A percentile compares a stretch with the other conserved stretches of the same genome.
Conservation (phyloP, 805 yeast genomes). For the Candida hispaniensis region DNA sequence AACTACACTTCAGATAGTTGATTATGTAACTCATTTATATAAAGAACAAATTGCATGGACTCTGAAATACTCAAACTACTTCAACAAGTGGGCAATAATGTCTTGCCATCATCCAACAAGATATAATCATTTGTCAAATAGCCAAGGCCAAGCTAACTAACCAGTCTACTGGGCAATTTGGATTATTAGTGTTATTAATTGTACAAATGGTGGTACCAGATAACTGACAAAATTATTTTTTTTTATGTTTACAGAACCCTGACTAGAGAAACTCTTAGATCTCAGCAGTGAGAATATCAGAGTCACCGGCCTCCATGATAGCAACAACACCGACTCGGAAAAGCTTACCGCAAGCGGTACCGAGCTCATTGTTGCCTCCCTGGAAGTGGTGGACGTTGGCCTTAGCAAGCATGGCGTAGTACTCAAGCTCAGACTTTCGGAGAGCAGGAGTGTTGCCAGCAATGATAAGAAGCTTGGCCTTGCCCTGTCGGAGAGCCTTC, state of each 20-base stretch:
- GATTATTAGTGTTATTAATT: too few relatives aligned
- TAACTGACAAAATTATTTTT: too few relatives aligned
- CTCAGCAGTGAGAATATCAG: conserved; percentile 67
- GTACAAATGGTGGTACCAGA: too few relatives aligned
- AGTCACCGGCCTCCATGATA: conserved; percentile 98
- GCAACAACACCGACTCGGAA: conserved; percentile 99
- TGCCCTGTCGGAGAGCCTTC: conserved; percentile 97
- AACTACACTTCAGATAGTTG: too few relatives aligned
- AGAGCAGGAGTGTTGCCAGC: conserved; percentile 99
- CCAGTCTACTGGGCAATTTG: neutral
- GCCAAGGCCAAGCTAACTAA: neutral
- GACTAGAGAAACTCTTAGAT: conserved; percentile 1
- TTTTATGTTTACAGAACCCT: neutral
- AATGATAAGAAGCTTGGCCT: conserved; percentile 95
- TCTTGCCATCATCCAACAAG: too few relatives aligned
- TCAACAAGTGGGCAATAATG: too few relatives aligned
- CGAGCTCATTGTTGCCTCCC: conserved; percentile 99
- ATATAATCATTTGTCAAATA: neutral
- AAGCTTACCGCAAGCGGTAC: conserved; percentile 99
- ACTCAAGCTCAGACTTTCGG: conserved; percentile 99
- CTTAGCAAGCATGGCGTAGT: conserved; percentile 99
- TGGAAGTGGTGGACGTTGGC: conserved; percentile 96
- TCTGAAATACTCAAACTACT: too few relatives aligned
- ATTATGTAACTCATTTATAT: too few relatives aligned
- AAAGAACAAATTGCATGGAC: too few relatives aligned